These are phyloP conservation scores for Penicillium salamii DNA, from an alignment of 495 filamentous ascomycete genomes.

Conservation along the genomic window DNA sequence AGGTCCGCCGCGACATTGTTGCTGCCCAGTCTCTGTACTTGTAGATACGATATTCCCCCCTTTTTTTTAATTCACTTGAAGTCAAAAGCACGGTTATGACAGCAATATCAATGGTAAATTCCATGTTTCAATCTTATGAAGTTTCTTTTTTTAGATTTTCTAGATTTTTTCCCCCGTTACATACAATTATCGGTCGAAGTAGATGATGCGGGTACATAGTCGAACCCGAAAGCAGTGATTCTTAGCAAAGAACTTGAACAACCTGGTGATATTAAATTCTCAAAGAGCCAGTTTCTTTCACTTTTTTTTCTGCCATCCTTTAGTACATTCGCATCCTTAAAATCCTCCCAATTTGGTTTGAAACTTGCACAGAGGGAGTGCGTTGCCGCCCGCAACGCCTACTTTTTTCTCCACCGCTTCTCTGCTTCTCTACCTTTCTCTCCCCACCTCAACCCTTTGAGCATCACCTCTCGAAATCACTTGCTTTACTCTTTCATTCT, in stretches of 20 bases:
- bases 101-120: not conserved
- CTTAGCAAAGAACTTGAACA: too few relatives aligned
- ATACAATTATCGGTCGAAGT: not conserved
- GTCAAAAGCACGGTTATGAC: constrained; percentile 6
- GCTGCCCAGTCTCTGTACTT: constrained; percentile 90
- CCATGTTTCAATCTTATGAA: not conserved
- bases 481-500: constrained; percentile 17
- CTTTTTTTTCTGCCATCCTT: too few relatives aligned
- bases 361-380: constrained; percentile 30
- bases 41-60: constrained; percentile 39
- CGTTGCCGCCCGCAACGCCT: constrained; percentile 46
- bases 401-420: constrained; percentile 39
- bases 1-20: constrained; percentile 89
- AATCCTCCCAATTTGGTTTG: not conserved
- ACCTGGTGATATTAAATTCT: not conserved
- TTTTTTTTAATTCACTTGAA: not conserved
- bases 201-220: constrained; percentile 11
- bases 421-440: constrained; percentile 38
- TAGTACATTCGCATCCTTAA: not conserved
- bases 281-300: not conserved
- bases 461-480: constrained; percentile 29
- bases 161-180: not conserved
- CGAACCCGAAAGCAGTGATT: constrained; percentile 3
- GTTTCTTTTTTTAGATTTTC: not conserved
- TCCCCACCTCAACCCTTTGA: constrained; percentile 35